phyloP scores from a whole-genome alignment of 495 filamentous ascomycete species.

The Lophiostoma macrostomum region DNA sequence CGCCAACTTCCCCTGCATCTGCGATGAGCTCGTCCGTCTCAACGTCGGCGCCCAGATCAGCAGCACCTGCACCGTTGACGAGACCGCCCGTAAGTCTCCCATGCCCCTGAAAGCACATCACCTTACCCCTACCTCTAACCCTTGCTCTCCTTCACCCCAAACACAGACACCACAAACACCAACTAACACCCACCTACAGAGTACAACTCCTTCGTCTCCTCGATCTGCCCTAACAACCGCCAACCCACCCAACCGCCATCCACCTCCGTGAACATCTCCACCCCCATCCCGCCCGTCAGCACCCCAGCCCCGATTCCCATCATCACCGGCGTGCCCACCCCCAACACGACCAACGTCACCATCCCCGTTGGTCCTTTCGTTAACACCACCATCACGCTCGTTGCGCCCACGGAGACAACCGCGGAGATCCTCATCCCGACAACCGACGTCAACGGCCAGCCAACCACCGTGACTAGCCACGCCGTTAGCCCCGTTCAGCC shows the following conservation, averaged over 20 bases:
- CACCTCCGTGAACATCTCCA: neutral
- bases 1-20: conserved; percentile 18
- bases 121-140: neutral
- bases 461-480: conserved; percentile 3
- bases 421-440: conserved; percentile 12
- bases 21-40: conserved; percentile 4
- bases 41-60: neutral
- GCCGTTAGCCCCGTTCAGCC: neutral
- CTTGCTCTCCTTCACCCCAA: neutral
- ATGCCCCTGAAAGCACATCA: neutral
- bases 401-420: too few relatives aligned
- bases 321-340: neutral
- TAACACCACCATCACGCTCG: conserved; percentile 1
- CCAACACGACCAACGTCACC: conserved; percentile 1
- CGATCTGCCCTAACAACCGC: neutral
- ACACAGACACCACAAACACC: too few relatives aligned
- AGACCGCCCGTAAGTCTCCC: neutral
- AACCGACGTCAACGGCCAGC: conserved; percentile 16
- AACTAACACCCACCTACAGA: neutral
- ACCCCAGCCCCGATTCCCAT: neutral
- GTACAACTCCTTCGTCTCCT: neutral
- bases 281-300: neutral
- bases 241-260: neutral
- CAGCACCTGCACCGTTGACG: neutral
- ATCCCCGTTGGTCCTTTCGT: neutral